Percentiles rank a stretch among this genome's conserved stretches.
Conservation (phyloP, 495 filamentous ascomycete species). For the Aspergillus incahuasiensis region DNA sequence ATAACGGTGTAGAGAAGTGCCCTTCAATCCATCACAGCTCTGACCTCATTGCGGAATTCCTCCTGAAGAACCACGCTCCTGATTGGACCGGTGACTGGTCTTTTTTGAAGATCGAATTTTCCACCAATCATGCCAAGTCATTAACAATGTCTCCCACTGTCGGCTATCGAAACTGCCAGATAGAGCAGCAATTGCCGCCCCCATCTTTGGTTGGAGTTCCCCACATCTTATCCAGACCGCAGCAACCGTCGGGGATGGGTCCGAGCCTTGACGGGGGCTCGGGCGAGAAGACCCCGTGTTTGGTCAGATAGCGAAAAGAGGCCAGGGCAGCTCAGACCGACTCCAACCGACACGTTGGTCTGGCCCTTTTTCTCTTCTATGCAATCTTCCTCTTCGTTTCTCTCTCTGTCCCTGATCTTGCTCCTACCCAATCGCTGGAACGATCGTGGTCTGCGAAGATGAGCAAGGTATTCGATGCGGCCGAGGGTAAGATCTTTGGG, state of each 20-base stretch:
- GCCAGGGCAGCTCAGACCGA: slow-evolving; percentile 1
- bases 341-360: background rate
- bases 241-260: slow-evolving; percentile 11
- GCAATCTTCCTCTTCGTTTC: background rate
- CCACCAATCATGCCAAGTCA: slow-evolving; percentile 27
- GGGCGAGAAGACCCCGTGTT: background rate
- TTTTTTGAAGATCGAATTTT: slow-evolving; percentile 5
- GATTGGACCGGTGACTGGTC: background rate
- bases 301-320: background rate
- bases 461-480: slow-evolving; percentile 42
- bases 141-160: slow-evolving; percentile 13
- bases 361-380: slow-evolving; percentile 1
- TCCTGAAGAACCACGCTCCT: background rate
- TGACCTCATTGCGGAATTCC: background rate
- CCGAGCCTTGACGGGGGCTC: slow-evolving; percentile 8
- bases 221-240: slow-evolving; percentile 19
- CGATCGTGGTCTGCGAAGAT: slow-evolving; percentile 19
- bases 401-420: too few relatives aligned
- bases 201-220: slow-evolving; percentile 17
- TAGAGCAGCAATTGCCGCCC: slow-evolving; percentile 21
- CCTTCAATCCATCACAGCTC: too few relatives aligned
- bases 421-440: background rate
- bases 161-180: slow-evolving; percentile 37
- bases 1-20: background rate
- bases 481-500: slow-evolving; percentile 36